Evolutionary conservation across 2,329 filamentous ascomycete species (phyloP), one percentile per base, ranked within the genome.

Genomic region (Xylariaceae sp.): DNA sequence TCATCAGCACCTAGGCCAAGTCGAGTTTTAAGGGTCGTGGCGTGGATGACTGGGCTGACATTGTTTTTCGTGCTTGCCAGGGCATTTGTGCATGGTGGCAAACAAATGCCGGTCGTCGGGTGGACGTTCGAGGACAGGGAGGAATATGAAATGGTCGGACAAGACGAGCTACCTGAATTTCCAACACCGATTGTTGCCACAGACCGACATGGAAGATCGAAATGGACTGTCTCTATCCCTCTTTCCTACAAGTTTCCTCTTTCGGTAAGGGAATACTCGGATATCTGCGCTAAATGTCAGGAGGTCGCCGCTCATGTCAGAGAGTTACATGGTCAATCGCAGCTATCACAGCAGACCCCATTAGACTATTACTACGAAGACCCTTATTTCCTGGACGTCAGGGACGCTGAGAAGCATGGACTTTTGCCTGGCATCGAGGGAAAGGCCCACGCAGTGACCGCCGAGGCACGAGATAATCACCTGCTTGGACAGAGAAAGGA

Each of bases 201-300:
- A 11, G 88, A 92, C 71, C 73, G 76, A 21, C 76, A 78, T 37
- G 88, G 87, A 3, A 81, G 79, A 45, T 77, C 84, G 9, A 87
- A 82, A 68, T 95, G 91, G 91, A 94, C 91, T 0, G 82, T 95
- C 9, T 91, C 84, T 1, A 92, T 96, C 30, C 91, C 91, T 1
- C 76, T 80, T 6, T 79, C 79, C 52, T 76, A 80, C 39, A 75
- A 78, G 3, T 93, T 93, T 55, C 91, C 91, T 1, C 71, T 94
- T 2, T 72, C 78, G 0, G 80, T 82, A 16, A 72, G 79, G 8
- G 82, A 91, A 57, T 94, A 94, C 66, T 72, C 78, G 11, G 82
- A 87, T 35, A 86, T 95, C 54, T 89, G 87, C 67, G 75, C 74
- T 23, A 84, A 87, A 61, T 88, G 87, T 43, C 80, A 79, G 55